Conservation (phyloP, 768 basidiomycete species). For the Leccinellum rugosiceps region DNA sequence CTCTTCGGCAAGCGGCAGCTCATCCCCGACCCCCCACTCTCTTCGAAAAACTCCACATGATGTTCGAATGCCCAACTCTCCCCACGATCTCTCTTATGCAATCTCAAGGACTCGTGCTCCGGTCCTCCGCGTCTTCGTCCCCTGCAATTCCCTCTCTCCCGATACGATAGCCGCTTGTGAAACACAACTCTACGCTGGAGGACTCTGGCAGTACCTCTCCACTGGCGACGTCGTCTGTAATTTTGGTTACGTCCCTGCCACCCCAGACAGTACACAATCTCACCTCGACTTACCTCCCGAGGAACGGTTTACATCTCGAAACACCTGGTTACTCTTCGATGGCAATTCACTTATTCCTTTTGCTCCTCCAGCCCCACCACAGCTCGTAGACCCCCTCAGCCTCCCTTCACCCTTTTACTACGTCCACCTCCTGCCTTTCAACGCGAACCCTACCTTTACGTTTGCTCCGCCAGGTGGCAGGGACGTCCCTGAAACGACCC, state of each 20-base stretch:
- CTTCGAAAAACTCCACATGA: constrained; percentile 14
- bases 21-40: constrained; percentile 19
- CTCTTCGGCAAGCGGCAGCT: constrained; percentile 30
- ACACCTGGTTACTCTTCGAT: constrained; percentile 73
- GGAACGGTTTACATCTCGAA: constrained; percentile 19
- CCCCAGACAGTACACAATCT: constrained; percentile 26
- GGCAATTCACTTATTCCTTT: constrained; percentile 62
- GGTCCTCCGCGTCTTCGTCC: constrained; percentile 70
- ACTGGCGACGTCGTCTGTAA: constrained; percentile 79
- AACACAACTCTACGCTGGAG: constrained; percentile 61
- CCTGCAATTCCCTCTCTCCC: constrained; percentile 52
- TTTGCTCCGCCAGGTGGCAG: constrained; percentile 30
- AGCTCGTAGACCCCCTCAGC: constrained; percentile 53
- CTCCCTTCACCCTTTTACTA: constrained; percentile 80
- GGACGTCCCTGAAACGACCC: constrained; percentile 45
- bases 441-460: constrained; percentile 22
- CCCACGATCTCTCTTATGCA: constrained; percentile 63
- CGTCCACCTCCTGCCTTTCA: constrained; percentile 53
- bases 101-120: constrained; percentile 66
- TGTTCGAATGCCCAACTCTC: constrained; percentile 29
- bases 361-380: constrained; percentile 48
- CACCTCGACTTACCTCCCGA: constrained; percentile 18
- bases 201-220: constrained; percentile 73
- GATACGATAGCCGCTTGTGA: constrained; percentile 55
- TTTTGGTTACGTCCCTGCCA: constrained; percentile 67